Base-by-base conservation (phyloP, 169 alveolate genomes). In the Miamiensis avidus region DNA sequence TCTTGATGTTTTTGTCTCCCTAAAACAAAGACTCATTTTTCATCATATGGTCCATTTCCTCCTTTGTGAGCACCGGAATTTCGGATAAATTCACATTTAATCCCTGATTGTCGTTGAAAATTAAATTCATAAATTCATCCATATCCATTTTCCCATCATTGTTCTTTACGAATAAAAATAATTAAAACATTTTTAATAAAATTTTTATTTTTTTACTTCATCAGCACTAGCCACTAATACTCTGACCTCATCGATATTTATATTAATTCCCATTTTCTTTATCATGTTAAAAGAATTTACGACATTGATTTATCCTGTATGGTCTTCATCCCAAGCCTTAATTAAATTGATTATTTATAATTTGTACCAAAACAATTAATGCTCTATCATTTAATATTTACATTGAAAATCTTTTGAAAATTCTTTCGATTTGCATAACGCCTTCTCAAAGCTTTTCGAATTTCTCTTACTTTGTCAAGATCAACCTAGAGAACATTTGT, bases 341-440 rank as follows among this genome's bases (percentile, higher is more conserved):
- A 15, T n/a, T 15, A 73, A 15, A 15, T 15, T 73, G 15, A 49
- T 79, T 79, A 15, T 79, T 49, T 49, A 79, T 49, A n/a, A 33
- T 79, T 49, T 34, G 64, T 79, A 34, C 75, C 84, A 29, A 72
- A 29, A 0, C 64, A 65, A 65, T 49, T 72, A 65, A 49, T 34
- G 30, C 64, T 34, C 75, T 74, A 79, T 16, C 31, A 11, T 11
- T 11, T 11, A 11, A 11, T 49, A 49, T 49, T 49, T 49, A 82
- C 89, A 75, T 92, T 85, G 82, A 95, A 95, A 27, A 95, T 91
- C 83, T 94, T 93, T 82, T 91, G 75, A 34, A 92, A 87, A 76
- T 94, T 93, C 26, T 78, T 89, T 82, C 98, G 87, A 76, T 87
- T 93, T 73, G 95, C 94, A 88, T 95, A 95, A 49, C 98, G 85